A percentile compares a stretch with the other conserved stretches of the same genome.
Evolutionary conservation across 2,329 filamentous ascomycete species (phyloP).

Genomic region (Colletotrichum lini): DNA sequence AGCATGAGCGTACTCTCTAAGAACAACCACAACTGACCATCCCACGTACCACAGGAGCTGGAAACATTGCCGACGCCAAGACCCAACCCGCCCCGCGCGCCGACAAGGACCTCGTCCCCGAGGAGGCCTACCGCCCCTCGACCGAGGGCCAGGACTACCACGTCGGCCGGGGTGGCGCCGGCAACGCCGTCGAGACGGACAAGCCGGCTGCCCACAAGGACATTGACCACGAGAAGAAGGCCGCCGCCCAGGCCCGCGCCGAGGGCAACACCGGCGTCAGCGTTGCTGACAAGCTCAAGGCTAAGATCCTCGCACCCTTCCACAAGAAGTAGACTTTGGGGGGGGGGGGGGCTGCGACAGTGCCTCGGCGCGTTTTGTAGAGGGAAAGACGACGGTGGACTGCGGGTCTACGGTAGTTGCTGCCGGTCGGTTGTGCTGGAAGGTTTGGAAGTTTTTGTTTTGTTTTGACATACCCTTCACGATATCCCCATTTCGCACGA

Average conservation of each 20-base stretch:
- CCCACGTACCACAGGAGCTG: conserved; percentile 60
- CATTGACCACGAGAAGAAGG: conserved; percentile 49
- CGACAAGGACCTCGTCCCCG: conserved; percentile 68
- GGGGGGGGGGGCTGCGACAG: background rate
- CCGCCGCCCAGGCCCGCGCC: conserved; percentile 48
- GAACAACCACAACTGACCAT: conserved; percentile 1
- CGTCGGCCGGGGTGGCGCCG: conserved; percentile 72
- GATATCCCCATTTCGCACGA: conserved; percentile 35
- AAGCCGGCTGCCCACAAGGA: conserved; percentile 45
- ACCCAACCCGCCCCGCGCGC: conserved; percentile 56
- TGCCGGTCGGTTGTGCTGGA: conserved; percentile 6
- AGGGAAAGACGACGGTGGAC: background rate
- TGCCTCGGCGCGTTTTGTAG: background rate
- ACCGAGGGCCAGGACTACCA: conserved; percentile 67
- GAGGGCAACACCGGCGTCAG: conserved; percentile 53
- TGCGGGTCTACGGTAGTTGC: background rate
- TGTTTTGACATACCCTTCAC: conserved; percentile 34
- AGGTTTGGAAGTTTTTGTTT: conserved; percentile 16
- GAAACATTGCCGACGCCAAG: conserved; percentile 70
- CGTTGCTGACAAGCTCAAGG: conserved; percentile 71
- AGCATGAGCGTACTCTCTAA: background rate
- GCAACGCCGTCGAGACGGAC: conserved; percentile 64
- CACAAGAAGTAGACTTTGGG: conserved; percentile 57
- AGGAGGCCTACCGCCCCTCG: conserved; percentile 64
- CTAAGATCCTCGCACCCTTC: conserved; percentile 65